Evolutionary conservation across 163 green algal species (phyloP).

Genomic region (Scenedesmus sp.): DNA sequence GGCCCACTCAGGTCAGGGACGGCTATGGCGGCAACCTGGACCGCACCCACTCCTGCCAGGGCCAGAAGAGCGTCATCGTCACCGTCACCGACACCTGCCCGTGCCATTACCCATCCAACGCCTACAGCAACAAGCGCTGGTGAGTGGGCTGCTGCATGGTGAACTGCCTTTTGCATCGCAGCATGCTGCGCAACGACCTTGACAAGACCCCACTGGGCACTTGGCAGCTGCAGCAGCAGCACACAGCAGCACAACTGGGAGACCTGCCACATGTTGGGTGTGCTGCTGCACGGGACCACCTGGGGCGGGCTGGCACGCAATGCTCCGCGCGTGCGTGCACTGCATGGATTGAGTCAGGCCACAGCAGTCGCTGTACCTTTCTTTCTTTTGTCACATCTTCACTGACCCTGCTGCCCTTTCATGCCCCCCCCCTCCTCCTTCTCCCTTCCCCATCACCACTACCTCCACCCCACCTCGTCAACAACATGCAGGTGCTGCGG

Average conservation of each 20-base stretch:
- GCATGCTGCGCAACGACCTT: neutral
- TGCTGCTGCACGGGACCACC: too few relatives aligned
- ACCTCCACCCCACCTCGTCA: neutral
- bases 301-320: too few relatives aligned
- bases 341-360: too few relatives aligned
- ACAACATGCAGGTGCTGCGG: conserved; percentile 63
- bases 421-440: neutral
- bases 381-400: neutral
- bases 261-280: too few relatives aligned
- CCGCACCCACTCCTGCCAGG: conserved; percentile 57
- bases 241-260: too few relatives aligned
- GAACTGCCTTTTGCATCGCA: too few relatives aligned
- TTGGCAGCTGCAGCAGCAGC: too few relatives aligned
- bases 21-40: conserved; percentile 49
- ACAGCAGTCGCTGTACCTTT: too few relatives aligned
- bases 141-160: too few relatives aligned
- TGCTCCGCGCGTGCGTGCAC: too few relatives aligned
- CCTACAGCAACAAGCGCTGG: conserved; percentile 58
- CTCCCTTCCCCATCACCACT: too few relatives aligned
- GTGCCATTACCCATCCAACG: conserved; percentile 49
- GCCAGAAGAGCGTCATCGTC: conserved; percentile 57
- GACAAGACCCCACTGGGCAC: too few relatives aligned
- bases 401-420: neutral
- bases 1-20: neutral
- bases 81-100: conserved; percentile 57